phyloP scores from a whole-genome alignment of 176 grass and related monocot species.

The Carex pumila region DNA sequence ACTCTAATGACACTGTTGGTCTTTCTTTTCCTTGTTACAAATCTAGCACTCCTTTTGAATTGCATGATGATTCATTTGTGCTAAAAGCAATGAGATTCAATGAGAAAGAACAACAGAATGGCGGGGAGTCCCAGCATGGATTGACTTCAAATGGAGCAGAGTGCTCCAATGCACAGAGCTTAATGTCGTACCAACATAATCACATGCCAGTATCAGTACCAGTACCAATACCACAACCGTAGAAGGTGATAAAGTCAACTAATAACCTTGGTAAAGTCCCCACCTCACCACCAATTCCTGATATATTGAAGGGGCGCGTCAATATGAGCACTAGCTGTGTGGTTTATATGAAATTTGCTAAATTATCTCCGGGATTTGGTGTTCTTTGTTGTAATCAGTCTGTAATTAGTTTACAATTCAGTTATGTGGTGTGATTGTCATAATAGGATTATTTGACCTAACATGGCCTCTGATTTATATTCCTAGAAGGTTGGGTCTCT shows the following conservation, averaged over 20 bases:
- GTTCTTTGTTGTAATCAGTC: constrained; percentile 15
- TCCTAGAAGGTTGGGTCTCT: not conserved
- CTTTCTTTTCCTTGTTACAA: constrained; percentile 7
- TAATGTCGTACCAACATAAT: constrained; percentile 10
- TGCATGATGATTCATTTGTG: constrained; percentile 84
- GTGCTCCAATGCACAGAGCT: constrained; percentile 50
- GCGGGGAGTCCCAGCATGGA: not conserved
- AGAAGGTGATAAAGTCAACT: constrained; percentile 17
- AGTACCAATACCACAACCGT: constrained; percentile 30
- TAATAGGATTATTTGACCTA: constrained; percentile 16
- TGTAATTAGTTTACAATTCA: constrained; percentile 29
- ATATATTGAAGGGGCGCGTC: constrained; percentile 76
- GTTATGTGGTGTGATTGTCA: not conserved
- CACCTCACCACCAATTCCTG: constrained; percentile 67
- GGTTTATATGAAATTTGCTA: constrained; percentile 15
- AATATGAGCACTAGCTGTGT: constrained; percentile 79
- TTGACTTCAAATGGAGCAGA: constrained; percentile 43
- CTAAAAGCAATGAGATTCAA: constrained; percentile 75
- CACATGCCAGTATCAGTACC: constrained; percentile 2
- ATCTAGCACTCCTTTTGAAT: constrained; percentile 89
- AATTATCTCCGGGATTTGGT: constrained; percentile 13
- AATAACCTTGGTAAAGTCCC: constrained; percentile 45
- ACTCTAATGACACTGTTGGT: not conserved
- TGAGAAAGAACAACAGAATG: constrained; percentile 49
- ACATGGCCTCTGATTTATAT: constrained; percentile 8